Evolutionary conservation across 2,329 filamentous ascomycete species (phyloP).

Genomic region (Lasiodiplodia hormozganensis): DNA sequence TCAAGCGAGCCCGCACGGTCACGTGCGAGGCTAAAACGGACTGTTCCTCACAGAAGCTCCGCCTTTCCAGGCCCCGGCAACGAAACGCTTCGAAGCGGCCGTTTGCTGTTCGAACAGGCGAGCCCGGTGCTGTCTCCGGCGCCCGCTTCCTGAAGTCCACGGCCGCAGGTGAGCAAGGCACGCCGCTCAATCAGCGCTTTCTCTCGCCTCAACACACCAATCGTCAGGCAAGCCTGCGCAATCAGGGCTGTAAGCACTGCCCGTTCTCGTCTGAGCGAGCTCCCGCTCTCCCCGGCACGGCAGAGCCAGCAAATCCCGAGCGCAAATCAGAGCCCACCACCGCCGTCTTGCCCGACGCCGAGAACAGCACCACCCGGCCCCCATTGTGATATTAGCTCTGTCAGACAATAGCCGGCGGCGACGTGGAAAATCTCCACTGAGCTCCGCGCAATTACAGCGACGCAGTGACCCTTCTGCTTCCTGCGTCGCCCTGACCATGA

Average conservation of each 20-base stretch:
- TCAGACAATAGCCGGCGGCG: neutral
- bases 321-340: neutral
- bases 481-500: neutral
- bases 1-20: constrained; percentile 9
- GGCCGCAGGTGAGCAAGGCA: neutral
- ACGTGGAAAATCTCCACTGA: neutral
- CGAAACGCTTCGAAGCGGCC: constrained; percentile 17
- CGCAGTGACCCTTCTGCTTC: neutral
- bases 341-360: neutral
- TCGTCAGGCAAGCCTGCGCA: neutral
- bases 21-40: constrained; percentile 25
- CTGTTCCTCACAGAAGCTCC: neutral
- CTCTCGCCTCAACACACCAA: neutral
- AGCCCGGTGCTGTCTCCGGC: constrained; percentile 18
- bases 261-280: neutral
- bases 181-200: neutral
- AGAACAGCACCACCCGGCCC: neutral
- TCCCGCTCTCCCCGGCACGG: neutral
- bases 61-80: constrained; percentile 2
- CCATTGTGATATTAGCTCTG: neutral
- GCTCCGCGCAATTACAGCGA: neutral
- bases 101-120: neutral
- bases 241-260: neutral
- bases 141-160: neutral
- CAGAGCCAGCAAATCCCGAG: neutral